These are phyloP conservation scores for Auriculariales sp. DNA, from an alignment of 768 basidiomycete species.

Conservation along the genomic window DNA sequence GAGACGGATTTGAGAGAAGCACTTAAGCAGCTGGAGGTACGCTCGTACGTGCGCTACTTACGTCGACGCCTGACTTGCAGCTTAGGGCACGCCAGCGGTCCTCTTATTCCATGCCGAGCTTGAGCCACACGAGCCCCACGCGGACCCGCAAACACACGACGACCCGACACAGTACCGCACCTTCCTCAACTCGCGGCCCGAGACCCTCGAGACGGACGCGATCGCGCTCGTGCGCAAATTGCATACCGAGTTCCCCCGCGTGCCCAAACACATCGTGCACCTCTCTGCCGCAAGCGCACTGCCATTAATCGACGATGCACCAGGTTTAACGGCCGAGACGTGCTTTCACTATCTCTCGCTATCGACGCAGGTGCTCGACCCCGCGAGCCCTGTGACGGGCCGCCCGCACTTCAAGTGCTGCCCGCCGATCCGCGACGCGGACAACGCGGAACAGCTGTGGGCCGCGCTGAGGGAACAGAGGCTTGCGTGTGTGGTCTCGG, in stretches of 20 bases:
- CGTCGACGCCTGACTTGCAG: neutral
- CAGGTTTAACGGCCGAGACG: conserved; percentile 83
- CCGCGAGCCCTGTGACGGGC: conserved; percentile 25
- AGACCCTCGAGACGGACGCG: conserved; percentile 64
- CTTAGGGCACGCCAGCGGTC: conserved; percentile 49
- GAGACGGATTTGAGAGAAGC: conserved; percentile 53
- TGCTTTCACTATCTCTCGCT: conserved; percentile 95
- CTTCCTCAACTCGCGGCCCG: conserved; percentile 76
- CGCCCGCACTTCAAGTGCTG: conserved; percentile 90
- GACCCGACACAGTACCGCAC: conserved; percentile 55
- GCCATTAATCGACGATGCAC: conserved; percentile 58
- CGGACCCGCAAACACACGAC: conserved; percentile 12
- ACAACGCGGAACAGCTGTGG: conserved; percentile 70
- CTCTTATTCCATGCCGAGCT: conserved; percentile 92
- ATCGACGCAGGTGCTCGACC: conserved; percentile 53
- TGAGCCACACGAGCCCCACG: conserved; percentile 23
- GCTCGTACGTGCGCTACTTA: neutral
- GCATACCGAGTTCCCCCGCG: conserved; percentile 41
- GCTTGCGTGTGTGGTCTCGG: conserved; percentile 89
- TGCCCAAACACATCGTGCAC: conserved; percentile 91
- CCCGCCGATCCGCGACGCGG: conserved; percentile 70
- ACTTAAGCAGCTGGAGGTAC: conserved; percentile 63
- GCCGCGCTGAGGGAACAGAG: conserved; percentile 63
- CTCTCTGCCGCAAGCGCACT: conserved; percentile 78
- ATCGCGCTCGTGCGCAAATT: conserved; percentile 62